These are phyloP conservation scores for Aspergillus sp. DNA, from an alignment of 2,329 filamentous ascomycete species.

Conservation along the genomic window DNA sequence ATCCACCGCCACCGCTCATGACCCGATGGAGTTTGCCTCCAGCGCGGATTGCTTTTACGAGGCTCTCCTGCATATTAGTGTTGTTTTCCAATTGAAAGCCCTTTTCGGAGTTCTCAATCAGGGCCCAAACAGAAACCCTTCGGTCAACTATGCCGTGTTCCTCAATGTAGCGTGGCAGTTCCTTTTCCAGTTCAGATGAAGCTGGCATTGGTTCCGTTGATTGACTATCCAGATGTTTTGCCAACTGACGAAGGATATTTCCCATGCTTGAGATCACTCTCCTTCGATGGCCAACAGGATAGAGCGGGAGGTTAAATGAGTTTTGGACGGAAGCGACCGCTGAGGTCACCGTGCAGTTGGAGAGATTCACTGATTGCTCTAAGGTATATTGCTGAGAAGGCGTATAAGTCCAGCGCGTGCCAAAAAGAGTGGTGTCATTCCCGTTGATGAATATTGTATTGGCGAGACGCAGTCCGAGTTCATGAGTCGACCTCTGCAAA, in stretches of 20 bases:
- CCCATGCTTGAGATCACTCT: conserved; percentile 46
- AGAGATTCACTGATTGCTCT: conserved; percentile 32
- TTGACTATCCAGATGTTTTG: conserved; percentile 32
- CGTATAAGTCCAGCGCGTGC: conserved; percentile 38
- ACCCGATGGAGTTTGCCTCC: conserved; percentile 46
- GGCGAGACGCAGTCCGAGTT: conserved; percentile 44
- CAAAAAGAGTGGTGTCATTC: conserved; percentile 43
- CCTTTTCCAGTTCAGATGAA: conserved; percentile 45
- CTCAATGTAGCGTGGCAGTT: conserved; percentile 43
- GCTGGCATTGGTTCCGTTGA: conserved; percentile 40
- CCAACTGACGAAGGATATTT: conserved; percentile 45
- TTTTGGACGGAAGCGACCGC: conserved; percentile 18
- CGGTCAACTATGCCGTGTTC: conserved; percentile 41
- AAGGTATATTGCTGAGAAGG: conserved; percentile 25
- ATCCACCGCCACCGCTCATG: conserved; percentile 47
- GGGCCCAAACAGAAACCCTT: conserved; percentile 45
- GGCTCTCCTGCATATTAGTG: conserved; percentile 21
- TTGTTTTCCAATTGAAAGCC: conserved; percentile 11
- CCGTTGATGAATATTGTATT: conserved; percentile 47
- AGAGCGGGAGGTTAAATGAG: conserved; percentile 35
- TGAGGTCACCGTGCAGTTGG: conserved; percentile 33
- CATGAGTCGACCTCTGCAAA: conserved; percentile 22
- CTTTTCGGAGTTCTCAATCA: conserved; percentile 36
- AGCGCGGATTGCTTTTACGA: conserved; percentile 30
- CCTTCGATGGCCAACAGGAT: conserved; percentile 40